Base-by-base conservation (phyloP, 257 asterid species). In the Ilex asprella region DNA sequence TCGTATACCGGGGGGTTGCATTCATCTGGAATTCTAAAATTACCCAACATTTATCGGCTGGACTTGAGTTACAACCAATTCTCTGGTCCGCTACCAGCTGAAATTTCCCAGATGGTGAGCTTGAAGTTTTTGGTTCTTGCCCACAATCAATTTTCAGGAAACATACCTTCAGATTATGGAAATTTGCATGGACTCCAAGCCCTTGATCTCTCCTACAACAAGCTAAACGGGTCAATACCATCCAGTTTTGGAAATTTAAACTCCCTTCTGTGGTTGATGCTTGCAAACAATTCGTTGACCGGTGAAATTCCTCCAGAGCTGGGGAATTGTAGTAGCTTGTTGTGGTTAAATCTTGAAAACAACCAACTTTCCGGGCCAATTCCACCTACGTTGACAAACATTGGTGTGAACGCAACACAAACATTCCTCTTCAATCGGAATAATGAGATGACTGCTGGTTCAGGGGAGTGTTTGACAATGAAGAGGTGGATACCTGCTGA, bases 401-500 rank as follows among this genome's bases (percentile, higher is more conserved):
- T 87, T 39, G 99, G 97, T 7, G 39, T 65, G 2, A 63, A 87
- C 15, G 80, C 72, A 2, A 66, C 65, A 10, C 84, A 84, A 3
- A 87, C 96, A 35, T 93, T 93, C 69, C 55, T 81, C 71, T 59
- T 54, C 12, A 93, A 93, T 58, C 39, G 29, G 31, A 63, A 64
- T 31, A 66, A 73, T 16, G 65, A 58, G 63, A 70, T 78, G 63
- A 75, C 77, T 30, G 84, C 87, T 1, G 96, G 97, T 59, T 84
- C 95, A 0, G 94, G 96, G 49, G 97, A 87, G n/a, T 93, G 96
- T 64, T 68, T 75, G 74, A 65, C 89, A 3, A 84, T 91, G 96
- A 83, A 8, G 88, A 76, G 97, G 70, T 91, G 97, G 97, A 79
- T 91, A 59, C 96, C 96, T 14, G 96, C 95, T 10, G 87, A 87